phyloP scores from a whole-genome alignment of 2,329 filamentous ascomycete genomes.

The Cladophialophora psammophila region DNA sequence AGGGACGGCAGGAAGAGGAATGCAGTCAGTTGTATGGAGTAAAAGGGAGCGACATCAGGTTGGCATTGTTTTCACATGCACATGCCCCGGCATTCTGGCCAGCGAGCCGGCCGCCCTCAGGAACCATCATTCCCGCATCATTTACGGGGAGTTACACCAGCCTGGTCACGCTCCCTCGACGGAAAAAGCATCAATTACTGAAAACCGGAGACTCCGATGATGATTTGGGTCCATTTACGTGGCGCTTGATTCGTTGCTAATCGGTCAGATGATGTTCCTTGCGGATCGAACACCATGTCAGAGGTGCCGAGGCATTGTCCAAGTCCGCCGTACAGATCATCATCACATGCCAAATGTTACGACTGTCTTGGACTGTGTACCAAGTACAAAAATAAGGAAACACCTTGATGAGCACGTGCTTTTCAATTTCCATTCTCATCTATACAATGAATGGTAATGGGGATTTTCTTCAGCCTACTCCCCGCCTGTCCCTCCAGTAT shows the following conservation, averaged over 20 bases:
- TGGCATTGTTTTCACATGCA: conserved; percentile 23
- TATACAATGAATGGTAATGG: background rate
- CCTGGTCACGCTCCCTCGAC: conserved; percentile 24
- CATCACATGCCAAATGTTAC: conserved; percentile 13
- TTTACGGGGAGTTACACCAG: background rate
- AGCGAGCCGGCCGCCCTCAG: background rate
- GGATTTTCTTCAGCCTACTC: conserved; percentile 2
- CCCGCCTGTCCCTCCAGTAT: conserved; percentile 32
- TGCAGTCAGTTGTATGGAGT: conserved; percentile 2
- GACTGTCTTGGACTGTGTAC: too few species aligned
- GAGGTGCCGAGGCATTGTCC: conserved; percentile 18
- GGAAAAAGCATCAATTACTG: conserved; percentile 4
- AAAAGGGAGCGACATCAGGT: conserved; percentile 3
- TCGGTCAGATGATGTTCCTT: conserved; percentile 31
- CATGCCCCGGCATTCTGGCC: conserved; percentile 12
- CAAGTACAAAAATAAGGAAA: too few species aligned
- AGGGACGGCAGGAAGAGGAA: background rate
- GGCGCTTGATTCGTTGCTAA: conserved; percentile 24
- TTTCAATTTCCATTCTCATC: conserved; percentile 1
- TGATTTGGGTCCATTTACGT: conserved; percentile 16
- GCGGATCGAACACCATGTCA: conserved; percentile 7
- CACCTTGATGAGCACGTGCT: background rate
- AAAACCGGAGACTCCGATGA: conserved; percentile 26
- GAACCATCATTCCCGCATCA: conserved; percentile 6
- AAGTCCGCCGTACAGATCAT: background rate